These are phyloP conservation scores for Calonectria naviculata DNA, from an alignment of 2,329 filamentous ascomycete species.

Conservation along the genomic window DNA sequence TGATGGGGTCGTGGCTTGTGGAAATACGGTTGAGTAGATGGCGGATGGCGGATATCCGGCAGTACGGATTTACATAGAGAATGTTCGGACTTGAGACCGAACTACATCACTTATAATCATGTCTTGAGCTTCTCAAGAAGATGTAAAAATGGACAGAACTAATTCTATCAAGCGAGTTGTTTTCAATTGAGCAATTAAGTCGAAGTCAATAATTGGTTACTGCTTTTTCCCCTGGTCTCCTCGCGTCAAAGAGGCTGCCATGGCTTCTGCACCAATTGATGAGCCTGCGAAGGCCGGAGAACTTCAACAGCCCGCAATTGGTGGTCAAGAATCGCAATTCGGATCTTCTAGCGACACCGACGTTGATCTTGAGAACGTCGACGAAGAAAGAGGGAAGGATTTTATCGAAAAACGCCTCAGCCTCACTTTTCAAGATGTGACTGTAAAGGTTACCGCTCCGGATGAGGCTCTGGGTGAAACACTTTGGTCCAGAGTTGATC, in stretches of 20 bases:
- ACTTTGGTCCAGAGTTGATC: conserved; percentile 36
- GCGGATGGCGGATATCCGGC: conserved; percentile 20
- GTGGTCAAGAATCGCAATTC: conserved; percentile 13
- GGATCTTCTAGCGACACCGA: conserved; percentile 34
- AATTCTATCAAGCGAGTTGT: background rate
- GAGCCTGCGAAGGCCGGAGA: conserved; percentile 2
- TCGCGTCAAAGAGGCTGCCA: conserved; percentile 1
- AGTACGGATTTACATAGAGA: conserved; percentile 15
- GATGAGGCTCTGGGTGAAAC: conserved; percentile 36
- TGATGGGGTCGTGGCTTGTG: conserved; percentile 20
- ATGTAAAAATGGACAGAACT: background rate
- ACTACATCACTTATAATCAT: conserved; percentile 8
- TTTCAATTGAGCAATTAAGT: background rate
- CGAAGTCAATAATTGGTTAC: background rate
- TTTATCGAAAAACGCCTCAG: conserved; percentile 33
- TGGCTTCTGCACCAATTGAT: conserved; percentile 17
- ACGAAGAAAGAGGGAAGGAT: conserved; percentile 30
- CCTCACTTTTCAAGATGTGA: conserved; percentile 33
- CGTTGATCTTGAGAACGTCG: conserved; percentile 21
- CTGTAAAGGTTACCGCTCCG: conserved; percentile 29
- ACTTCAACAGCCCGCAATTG: background rate
- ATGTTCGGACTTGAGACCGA: background rate
- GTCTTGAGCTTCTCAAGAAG: background rate
- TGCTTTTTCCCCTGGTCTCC: background rate
- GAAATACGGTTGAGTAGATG: conserved; percentile 20